Base-by-base conservation (phyloP, 768 basidiomycete genomes). In the Naematelia encephala region DNA sequence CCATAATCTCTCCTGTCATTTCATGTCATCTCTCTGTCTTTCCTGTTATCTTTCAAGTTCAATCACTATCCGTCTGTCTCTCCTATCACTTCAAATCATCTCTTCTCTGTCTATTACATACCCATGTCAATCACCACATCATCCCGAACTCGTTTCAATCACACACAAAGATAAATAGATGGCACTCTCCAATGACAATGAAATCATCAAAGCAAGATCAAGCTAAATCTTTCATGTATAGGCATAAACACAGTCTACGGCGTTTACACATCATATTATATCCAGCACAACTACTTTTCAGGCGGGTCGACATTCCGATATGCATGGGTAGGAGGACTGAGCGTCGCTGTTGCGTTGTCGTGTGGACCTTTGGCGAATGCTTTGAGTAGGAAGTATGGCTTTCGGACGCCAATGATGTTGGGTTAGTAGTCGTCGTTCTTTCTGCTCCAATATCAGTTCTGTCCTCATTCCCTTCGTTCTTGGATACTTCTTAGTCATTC, bases 211-310 rank as follows among this genome's bases (percentile, higher is more conserved):
- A 4, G 52, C 11, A 16, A 26, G 21, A 39, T 16, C 14, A 43
- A 8, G n/a, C n/a, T 16, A 22, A 13, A n/a, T 21, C 3, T 16
- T 16, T 29, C 23, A 21, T 21, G 30, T 3, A 55, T 51, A 72
- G 73, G 73, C 27, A 59, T 67, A 42, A 74, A 74, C 48, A 70
- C 69, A 16, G 67, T 70, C 12, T 76, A 72, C 44, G 72, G 74
- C 14, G 72, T 76, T 5, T 76, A 67, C 61, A 60, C 59, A 10
- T 52, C 64, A 2, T 69, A 58, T 30, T 68, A 64, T 39, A 64
- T 62, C n/a, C 39, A 56, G 27, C 57, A 66, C 61, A 70, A 67
- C 54, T 63, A 69, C 34, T 69, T 66, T 22, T 27, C 57, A 30
- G 66, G 66, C 23, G 56, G 56, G 2, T 54, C 63, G 19, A 59